These are phyloP conservation scores for Cordyceps tenuipes DNA, from an alignment of 2,329 filamentous ascomycete species.

Conservation along the genomic window DNA sequence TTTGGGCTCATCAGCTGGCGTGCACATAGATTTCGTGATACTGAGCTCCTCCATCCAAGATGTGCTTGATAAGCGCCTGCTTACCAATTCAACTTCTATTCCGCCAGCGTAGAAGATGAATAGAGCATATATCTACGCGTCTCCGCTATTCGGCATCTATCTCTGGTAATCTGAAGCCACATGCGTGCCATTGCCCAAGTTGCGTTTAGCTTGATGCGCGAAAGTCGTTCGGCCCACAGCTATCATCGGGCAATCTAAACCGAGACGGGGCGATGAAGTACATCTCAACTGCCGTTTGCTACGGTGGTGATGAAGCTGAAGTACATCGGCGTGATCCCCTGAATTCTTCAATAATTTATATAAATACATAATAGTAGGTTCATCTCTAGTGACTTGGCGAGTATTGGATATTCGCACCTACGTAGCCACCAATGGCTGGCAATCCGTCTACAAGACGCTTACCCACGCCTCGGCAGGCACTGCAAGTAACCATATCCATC, in stretches of 20 bases:
- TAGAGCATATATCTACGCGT: no score
- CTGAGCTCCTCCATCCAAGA: not conserved
- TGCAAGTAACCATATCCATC: not conserved
- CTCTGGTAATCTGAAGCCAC: constrained; percentile 11
- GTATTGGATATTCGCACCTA: not conserved
- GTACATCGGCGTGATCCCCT: not conserved
- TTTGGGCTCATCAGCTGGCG: no score
- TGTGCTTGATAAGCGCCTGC: not conserved
- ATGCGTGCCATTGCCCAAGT: constrained; percentile 5
- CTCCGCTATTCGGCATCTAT: no score
- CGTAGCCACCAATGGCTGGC: not conserved
- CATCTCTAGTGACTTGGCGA: not conserved
- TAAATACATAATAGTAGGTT: not conserved
- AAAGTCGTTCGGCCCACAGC: not conserved
- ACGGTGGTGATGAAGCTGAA: not conserved
- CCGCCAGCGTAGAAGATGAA: not conserved
- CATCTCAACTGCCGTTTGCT: not conserved
- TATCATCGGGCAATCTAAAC: not conserved
- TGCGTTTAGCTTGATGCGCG: constrained; percentile 2
- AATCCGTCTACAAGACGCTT: not conserved
- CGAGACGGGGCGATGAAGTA: constrained; percentile 3
- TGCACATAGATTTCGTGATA: not conserved
- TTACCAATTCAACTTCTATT: not conserved
- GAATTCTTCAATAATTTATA: not conserved
- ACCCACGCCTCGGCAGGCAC: not conserved